phyloP scores from a whole-genome alignment of 176 grass and related monocot species.

The Oryza meyeriana region DNA sequence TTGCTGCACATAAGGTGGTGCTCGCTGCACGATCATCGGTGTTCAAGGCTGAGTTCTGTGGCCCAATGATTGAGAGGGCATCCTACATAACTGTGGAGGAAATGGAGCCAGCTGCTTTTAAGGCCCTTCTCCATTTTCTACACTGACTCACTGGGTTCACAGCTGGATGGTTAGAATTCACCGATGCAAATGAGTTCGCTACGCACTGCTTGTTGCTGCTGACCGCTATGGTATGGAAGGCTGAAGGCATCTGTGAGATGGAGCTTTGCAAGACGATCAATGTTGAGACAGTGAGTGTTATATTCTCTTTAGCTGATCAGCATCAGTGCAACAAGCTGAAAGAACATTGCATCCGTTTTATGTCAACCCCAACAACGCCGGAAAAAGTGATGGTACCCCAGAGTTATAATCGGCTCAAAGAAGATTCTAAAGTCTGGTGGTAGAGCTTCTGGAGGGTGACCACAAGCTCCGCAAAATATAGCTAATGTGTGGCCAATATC shows the following conservation, averaged over 20 bases:
- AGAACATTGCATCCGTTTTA: not conserved
- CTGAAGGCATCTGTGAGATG: conserved; percentile 13
- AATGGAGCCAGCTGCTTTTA: not conserved
- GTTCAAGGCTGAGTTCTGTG: not conserved
- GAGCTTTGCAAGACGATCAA: conserved; percentile 1
- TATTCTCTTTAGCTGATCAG: not conserved
- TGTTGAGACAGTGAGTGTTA: conserved; percentile 15
- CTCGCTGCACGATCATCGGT: not conserved
- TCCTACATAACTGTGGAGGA: not conserved
- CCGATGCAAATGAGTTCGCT: not conserved
- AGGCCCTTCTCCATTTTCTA: not conserved
- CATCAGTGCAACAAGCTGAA: not conserved
- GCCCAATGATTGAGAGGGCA: not conserved
- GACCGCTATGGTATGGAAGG: conserved; percentile 32
- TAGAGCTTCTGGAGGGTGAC: not conserved
- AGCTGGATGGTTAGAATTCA: not conserved
- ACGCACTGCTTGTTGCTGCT: not conserved
- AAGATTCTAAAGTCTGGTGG: not conserved
- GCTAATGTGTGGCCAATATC: too few species aligned
- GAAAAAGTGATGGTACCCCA: not conserved
- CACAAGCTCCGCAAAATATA: not conserved
- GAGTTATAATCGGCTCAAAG: conserved; percentile 8
- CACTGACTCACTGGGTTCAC: not conserved
- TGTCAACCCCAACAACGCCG: too few species aligned
- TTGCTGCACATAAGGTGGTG: not conserved